phyloP scores from a whole-genome alignment of 2,329 filamentous ascomycete genomes.

The Penicillium sp. region DNA sequence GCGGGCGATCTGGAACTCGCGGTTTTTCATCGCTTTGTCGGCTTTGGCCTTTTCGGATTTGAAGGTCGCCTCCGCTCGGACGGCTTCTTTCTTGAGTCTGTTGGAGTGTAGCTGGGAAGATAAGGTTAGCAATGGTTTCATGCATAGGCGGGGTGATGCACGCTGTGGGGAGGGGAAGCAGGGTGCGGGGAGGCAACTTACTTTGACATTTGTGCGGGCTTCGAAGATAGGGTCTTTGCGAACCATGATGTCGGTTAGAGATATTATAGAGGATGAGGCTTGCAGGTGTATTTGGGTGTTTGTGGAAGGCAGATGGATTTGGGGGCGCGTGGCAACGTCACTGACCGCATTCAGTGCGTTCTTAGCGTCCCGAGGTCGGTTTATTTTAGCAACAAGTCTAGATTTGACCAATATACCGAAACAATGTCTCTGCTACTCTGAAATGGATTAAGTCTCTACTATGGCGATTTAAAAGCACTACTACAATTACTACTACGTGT shows the following conservation, averaged over 20 bases:
- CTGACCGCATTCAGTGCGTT: conserved; percentile 26
- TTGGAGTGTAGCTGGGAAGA: conserved; percentile 46
- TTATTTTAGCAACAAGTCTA: conserved; percentile 1
- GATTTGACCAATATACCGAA: neutral
- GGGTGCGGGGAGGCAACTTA: conserved; percentile 17
- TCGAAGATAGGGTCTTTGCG: conserved; percentile 45
- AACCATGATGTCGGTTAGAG: conserved; percentile 34
- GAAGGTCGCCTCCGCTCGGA: conserved; percentile 47
- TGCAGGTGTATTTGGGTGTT: neutral
- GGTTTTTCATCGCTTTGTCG: conserved; percentile 50
- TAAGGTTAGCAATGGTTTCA: neutral
- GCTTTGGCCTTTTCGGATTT: conserved; percentile 51
- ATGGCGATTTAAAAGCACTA: neutral
- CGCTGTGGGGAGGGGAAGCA: neutral
- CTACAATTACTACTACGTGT: too few relatives aligned
- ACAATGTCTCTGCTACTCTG: neutral
- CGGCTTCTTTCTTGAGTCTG: conserved; percentile 49
- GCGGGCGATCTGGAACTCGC: conserved; percentile 51
- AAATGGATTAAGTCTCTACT: neutral
- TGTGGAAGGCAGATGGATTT: conserved; percentile 4
- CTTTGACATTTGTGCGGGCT: conserved; percentile 46
- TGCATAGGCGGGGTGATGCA: neutral
- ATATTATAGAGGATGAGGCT: neutral
- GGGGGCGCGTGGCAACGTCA: conserved; percentile 28
- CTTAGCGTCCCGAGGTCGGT: conserved; percentile 7